Conservation (phyloP, 2,329 filamentous ascomycete genomes). For the Pseudogymnoascus sp. region DNA sequence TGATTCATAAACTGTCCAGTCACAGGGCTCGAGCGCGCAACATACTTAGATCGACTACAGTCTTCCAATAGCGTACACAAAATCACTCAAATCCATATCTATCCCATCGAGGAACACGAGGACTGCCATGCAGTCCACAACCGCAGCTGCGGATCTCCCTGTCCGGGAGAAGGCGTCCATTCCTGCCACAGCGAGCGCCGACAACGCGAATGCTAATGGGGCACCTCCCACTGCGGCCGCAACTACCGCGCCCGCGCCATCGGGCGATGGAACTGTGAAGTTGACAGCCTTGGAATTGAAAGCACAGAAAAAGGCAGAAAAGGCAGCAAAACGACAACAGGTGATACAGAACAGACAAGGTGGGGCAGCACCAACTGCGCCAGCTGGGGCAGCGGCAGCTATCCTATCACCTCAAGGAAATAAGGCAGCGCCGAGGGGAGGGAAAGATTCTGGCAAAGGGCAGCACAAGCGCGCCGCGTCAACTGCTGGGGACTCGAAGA, state of each 20-base stretch:
- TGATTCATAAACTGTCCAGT: constrained; percentile 1
- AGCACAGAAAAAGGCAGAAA: constrained; percentile 83
- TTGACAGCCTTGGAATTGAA: constrained; percentile 74
- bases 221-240: background rate
- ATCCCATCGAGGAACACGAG: background rate
- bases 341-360: constrained; percentile 47
- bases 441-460: constrained; percentile 32
- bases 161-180: background rate
- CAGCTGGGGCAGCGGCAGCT: constrained; percentile 18
- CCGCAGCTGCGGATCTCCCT: background rate
- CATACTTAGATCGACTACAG: background rate
- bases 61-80: background rate
- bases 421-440: constrained; percentile 23
- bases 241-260: background rate
- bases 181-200: background rate
- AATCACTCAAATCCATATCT: background rate
- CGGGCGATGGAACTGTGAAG: constrained; percentile 38
- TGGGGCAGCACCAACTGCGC: constrained; percentile 27
- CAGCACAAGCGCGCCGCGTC: constrained; percentile 30
- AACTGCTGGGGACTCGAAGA: constrained; percentile 23
- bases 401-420: constrained; percentile 19
- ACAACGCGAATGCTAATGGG: constrained; percentile 2
- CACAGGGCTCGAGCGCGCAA: background rate
- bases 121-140: constrained; percentile 5
- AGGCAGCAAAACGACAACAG: constrained; percentile 74